Base-by-base conservation (phyloP, 352 stramenopile species). In the Phytophthora melonis region DNA sequence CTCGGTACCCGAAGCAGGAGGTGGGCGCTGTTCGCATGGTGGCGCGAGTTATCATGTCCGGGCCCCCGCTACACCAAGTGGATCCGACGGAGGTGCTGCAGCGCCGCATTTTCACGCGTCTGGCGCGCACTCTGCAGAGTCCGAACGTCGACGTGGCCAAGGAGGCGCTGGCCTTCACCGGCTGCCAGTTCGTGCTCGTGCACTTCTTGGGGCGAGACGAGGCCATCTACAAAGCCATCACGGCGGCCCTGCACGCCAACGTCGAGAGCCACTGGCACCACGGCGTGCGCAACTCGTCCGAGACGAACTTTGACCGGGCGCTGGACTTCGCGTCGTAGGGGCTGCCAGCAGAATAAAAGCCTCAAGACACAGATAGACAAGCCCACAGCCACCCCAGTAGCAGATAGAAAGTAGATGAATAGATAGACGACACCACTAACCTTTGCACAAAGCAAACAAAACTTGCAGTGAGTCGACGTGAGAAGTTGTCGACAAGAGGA, bases 1-100 rank as follows among this genome's bases (percentile, higher is more conserved):
- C 76, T n/a, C 78, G 80, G 10, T 92, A 82, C 66, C 90, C 90
- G 5, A 79, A 82, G 39, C 79, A 92, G 57, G 81, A 96, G 59
- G 84, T 94, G 5, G 78, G 91, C 10, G 88, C 90, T 9, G 93
- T 92, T 66, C 90, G 88, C 32, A 93, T 93, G 83, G 56, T 92
- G 18, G 90, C 90, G n/a, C 90, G 90, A 34, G 83, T 96, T 23
- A 79, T 96, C 53, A 95, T 96, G 87, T 93, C 88, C 8, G 89
- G 88, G 16, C 83, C 87, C 5, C 89, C 87, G 45, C 70, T 92
- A 19, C 71, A 87, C 59, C 78, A 81, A 59, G 59, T 92, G 0
- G 81, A 90, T 16, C 18, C 61, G 18, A 74, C 67, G 7, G 49
- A 69, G 10, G 25, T 62, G 21, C 63, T 93, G n/a, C 78, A 83